phyloP scores from a whole-genome alignment of 139 green algal genomes.

The Volvox africanus region DNA sequence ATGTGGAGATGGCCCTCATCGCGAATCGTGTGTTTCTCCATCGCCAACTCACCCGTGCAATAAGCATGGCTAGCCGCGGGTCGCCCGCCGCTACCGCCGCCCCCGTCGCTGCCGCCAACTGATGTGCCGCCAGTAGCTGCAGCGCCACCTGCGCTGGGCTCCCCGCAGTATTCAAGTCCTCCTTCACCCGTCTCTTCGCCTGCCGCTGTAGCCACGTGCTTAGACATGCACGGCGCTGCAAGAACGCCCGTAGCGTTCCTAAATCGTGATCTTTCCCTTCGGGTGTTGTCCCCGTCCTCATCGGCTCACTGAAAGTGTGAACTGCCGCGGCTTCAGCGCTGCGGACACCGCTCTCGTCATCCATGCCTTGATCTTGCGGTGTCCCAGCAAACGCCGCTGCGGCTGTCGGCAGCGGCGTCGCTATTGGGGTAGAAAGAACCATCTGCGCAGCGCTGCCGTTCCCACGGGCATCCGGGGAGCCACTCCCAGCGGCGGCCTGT shows the following conservation, averaged over 20 bases:
- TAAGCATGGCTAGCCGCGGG: constrained; percentile 79
- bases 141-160: constrained; percentile 62
- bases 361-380: neutral
- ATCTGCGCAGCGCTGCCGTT: constrained; percentile 2
- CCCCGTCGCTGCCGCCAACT: constrained; percentile 60
- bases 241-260: constrained; percentile 37
- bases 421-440: constrained; percentile 25
- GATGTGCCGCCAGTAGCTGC: constrained; percentile 75
- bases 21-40: no score
- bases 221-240: constrained; percentile 52
- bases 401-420: neutral
- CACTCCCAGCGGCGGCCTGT: no score
- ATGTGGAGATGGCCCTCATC: no score
- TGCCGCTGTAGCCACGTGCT: constrained; percentile 60
- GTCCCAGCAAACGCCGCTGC: neutral
- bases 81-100: constrained; percentile 77
- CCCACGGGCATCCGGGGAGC: no score
- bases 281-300: no score
- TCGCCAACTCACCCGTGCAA: constrained; percentile 58
- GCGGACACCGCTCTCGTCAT: neutral
- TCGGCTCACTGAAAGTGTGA: no score
- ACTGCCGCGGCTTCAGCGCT: neutral
- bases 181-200: constrained; percentile 48
- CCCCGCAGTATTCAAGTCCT: constrained; percentile 14
- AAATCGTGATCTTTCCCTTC: neutral